Conservation (phyloP, 2,329 filamentous ascomycete species). For the Falciphora oryzae region DNA sequence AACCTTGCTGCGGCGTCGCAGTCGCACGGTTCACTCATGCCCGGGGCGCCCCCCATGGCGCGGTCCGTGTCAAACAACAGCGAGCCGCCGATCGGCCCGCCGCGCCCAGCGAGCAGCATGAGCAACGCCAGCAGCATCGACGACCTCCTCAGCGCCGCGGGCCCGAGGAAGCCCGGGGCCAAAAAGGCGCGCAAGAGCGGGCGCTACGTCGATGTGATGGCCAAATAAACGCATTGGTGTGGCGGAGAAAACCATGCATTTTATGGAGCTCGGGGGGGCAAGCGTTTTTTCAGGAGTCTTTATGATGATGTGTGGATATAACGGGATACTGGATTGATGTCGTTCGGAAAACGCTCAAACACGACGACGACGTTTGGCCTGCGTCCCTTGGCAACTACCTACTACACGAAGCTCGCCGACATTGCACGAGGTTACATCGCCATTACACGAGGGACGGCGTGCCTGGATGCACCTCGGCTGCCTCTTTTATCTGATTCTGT, state of each 20-base stretch:
- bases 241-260: background rate
- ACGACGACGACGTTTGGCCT: background rate
- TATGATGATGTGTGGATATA: background rate
- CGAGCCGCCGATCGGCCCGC: conserved; percentile 42
- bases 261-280: background rate
- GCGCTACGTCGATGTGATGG: conserved; percentile 95
- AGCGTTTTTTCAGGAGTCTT: conserved; percentile 1
- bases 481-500: background rate
- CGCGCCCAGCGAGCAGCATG: conserved; percentile 71
- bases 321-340: background rate
- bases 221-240: conserved; percentile 41
- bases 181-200: conserved; percentile 77
- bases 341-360: background rate
- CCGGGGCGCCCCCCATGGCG: conserved; percentile 37
- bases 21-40: conserved; percentile 19
- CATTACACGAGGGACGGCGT: background rate
- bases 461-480: conserved; percentile 4
- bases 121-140: conserved; percentile 94
- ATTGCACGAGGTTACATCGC: background rate
- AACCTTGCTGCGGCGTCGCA: conserved; percentile 23
- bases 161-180: conserved; percentile 57
- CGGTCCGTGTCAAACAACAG: conserved; percentile 44
- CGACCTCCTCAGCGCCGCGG: conserved; percentile 74
- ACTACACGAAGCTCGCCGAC: background rate
- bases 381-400: no score